Evolutionary conservation across 2,329 filamentous ascomycete species (phyloP), one percentile per base, ranked within the genome.

Genomic region (Westerdykella ornata): DNA sequence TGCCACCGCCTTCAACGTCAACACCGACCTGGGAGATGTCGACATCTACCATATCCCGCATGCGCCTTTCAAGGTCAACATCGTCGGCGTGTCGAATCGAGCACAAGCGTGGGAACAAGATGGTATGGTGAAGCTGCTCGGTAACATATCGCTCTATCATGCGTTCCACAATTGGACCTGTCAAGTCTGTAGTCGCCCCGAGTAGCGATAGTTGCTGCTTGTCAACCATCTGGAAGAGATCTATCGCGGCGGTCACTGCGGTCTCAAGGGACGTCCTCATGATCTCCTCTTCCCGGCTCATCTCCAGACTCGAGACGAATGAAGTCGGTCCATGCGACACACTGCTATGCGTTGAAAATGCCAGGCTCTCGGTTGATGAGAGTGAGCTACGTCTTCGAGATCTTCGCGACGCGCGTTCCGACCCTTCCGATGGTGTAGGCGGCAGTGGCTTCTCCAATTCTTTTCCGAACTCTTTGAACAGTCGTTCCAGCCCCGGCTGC

Each of bases 1-100:
- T 76, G 39, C 77, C 77, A 0, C 87, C 87, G 34, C 85, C 85
- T 45, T 89, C 84, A 35, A 96, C 86, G 3, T 80, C 75, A 39
- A 98, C 88, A 1, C 92, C 92, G 13, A 98, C 81, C 66, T 98
- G 92, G 1, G 88, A 92, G 39, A 98, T 85, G 65, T 98, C 92
- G 42, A 98, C 82, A 56, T 83, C 85, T 56, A 88, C 81, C 88
- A 97, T 97, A 62, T 94, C 87, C 32, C 85, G 80, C 41, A 96
- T 92, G 59, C 92, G 88, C 18, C 81, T 79, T 60, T 97, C 90
- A 5, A 98, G 72, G 54, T 96, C 88, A 7, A 85, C 71, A 57
- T 98, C 92, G 50, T 96, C 89, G 0, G 80, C 74, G 38, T 84
- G 77, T 51, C 88, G 85, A 52, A 94, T 79, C 2, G 81, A 76